Evolutionary conservation across 371 early-diverging fungal species (phyloP).

Genomic region (Massospora cicadina): DNA sequence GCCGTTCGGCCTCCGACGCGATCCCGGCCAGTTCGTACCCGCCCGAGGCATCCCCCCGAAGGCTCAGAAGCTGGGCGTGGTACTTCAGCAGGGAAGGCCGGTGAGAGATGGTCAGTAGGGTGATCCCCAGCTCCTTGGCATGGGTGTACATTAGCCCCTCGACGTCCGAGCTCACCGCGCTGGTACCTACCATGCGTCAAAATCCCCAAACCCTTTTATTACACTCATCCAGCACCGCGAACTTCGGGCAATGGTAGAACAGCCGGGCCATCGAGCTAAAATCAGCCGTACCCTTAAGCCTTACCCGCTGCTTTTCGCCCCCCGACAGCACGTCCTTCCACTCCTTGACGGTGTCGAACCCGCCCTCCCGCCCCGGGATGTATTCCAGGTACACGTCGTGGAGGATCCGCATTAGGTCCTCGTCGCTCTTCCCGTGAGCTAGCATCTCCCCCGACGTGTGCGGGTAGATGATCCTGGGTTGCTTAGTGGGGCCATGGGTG

Average conservation of each 20-base stretch:
- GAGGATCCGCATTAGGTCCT: conserved; percentile 49
- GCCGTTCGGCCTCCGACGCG: conserved; percentile 48
- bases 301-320: conserved; percentile 78
- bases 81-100: conserved; percentile 76
- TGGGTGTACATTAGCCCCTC: conserved; percentile 79
- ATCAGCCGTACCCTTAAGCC: conserved; percentile 10
- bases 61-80: conserved; percentile 51
- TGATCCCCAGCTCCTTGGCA: conserved; percentile 51
- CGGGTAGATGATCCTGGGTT: conserved; percentile 55
- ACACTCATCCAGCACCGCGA: conserved; percentile 56
- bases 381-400: conserved; percentile 46
- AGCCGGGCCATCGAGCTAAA: conserved; percentile 49
- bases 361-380: conserved; percentile 69
- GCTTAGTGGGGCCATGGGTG: not conserved
- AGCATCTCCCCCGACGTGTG: conserved; percentile 62
- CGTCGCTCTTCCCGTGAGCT: conserved; percentile 51
- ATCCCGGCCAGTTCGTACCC: conserved; percentile 60
- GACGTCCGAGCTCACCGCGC: conserved; percentile 71
- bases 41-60: conserved; percentile 56
- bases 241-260: conserved; percentile 72
- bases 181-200: conserved; percentile 31
- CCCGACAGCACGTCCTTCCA: conserved; percentile 85
- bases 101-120: conserved; percentile 74
- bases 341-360: conserved; percentile 72
- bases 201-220: not conserved